Base-by-base conservation (phyloP, 257 asterid genomes). In the Verbena officinalis region DNA sequence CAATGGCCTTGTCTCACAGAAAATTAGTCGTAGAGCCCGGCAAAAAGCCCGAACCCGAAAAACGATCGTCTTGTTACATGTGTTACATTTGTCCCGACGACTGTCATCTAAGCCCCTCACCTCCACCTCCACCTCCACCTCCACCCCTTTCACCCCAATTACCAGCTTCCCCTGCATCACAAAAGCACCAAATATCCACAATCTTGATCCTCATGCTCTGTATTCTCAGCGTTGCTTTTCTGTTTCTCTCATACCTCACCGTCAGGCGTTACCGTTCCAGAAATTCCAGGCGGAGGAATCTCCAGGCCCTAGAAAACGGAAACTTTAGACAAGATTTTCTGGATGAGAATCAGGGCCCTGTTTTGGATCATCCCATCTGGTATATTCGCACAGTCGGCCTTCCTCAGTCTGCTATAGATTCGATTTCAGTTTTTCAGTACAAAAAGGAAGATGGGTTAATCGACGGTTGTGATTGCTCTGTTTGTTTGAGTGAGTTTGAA, bases 401-500 rank as follows among this genome's bases (percentile, higher is more conserved):
- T 40, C 70, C 74, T 0, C 85, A 80, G 9, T 65, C 89, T 1
- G 73, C 73, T 10, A 87, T 90, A 55, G 95, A 87, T 62, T 82
- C 96, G 1, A 85, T 90, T 45, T 38, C 88, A 0, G 72, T 78
- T 11, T 80, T 87, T 31, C 43, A 51, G 73, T 87, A 73, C 34
- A 72, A 65, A 11, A 85, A 64, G 17, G 82, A 68, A 8, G 82
- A 67, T 1, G 71, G 78, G 7, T 24, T 84, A 65, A 72, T 74
- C 43, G 92, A 83, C 30, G 85, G 87, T 3, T 39, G 54, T 45
- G 96, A 91, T 59, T 91, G 98, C 38, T 71, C 95, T 13, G 84
- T 91, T 55, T 91, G 98, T 31, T 66, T 91, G 69, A 83, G 61
- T 62, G 96, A 91, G 24, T 91, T 91, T 73, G 67, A 73, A 66